Conservation (phyloP, 257 asterid species). For the Lavandula angustifolia region DNA sequence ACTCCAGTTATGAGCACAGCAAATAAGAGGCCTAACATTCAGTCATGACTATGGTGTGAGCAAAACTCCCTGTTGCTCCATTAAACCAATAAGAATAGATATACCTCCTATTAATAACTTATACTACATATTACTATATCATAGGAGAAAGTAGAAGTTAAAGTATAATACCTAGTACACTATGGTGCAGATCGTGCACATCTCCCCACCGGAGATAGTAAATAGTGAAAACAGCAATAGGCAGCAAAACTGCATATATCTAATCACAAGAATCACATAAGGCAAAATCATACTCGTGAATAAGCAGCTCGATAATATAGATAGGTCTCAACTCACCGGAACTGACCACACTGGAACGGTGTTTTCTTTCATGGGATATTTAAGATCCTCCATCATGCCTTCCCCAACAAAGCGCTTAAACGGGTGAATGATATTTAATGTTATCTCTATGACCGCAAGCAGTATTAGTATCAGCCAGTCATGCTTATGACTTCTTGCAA, state of each 20-base stretch:
- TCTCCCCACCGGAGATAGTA: conserved; percentile 72
- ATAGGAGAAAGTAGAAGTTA: neutral
- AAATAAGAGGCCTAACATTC: conserved; percentile 72
- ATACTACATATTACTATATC: neutral
- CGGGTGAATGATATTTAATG: conserved; percentile 56
- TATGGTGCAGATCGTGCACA: conserved; percentile 82
- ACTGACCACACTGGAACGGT: conserved; percentile 87
- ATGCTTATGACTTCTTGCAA: conserved; percentile 61
- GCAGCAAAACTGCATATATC: conserved; percentile 77
- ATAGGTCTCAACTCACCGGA: conserved; percentile 61
- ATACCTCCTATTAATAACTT: neutral
- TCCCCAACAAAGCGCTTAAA: conserved; percentile 74
- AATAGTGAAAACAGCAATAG: conserved; percentile 57
- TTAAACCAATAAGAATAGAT: neutral
- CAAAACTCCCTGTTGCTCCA: neutral
- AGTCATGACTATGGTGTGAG: conserved; percentile 15
- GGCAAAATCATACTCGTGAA: conserved; percentile 5
- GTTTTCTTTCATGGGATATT: conserved; percentile 76
- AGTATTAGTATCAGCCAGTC: conserved; percentile 83
- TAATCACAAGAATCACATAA: conserved; percentile 29
- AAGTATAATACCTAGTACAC: conserved; percentile 59
- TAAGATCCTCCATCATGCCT: conserved; percentile 78
- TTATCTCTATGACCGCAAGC: conserved; percentile 52
- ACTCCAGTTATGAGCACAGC: conserved; percentile 77
- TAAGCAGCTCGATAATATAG: neutral